phyloP scores from a whole-genome alignment of 1,284 basidiomycete genomes.

The Sanghuangporus weigelae region DNA sequence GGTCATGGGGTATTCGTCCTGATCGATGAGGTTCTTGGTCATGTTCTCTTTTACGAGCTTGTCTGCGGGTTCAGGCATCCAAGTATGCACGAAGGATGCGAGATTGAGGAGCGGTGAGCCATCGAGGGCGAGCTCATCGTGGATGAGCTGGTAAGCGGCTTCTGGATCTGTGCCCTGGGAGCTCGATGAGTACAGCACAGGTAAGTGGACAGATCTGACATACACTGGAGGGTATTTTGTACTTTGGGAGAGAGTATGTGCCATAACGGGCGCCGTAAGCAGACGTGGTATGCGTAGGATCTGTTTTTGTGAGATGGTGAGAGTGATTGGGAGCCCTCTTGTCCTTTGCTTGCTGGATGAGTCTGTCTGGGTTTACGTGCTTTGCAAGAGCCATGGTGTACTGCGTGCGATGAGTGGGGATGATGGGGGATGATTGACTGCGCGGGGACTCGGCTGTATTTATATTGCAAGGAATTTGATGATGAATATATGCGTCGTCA shows the following conservation, averaged over 20 bases:
- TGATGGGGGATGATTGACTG: conserved; percentile 18
- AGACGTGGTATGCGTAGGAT: conserved; percentile 32
- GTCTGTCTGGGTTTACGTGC: conserved; percentile 60
- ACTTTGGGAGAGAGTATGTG: conserved; percentile 61
- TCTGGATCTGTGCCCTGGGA: conserved; percentile 49
- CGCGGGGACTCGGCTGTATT: background rate
- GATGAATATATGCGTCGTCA: conserved; percentile 10
- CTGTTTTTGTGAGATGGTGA: conserved; percentile 33
- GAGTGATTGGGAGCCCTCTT: conserved; percentile 29
- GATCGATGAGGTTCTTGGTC: conserved; percentile 86
- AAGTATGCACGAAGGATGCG: conserved; percentile 67
- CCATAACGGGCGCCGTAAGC: conserved; percentile 64
- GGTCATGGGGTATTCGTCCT: conserved; percentile 88
- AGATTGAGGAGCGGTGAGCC: conserved; percentile 78
- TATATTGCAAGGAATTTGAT: background rate
- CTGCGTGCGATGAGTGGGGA: conserved; percentile 16
- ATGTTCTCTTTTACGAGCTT: conserved; percentile 81
- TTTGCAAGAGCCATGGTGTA: conserved; percentile 46
- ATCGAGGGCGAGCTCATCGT: conserved; percentile 80
- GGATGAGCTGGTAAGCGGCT: conserved; percentile 75
- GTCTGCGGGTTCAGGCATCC: conserved; percentile 59
- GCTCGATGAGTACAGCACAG: background rate
- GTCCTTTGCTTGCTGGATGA: conserved; percentile 51
- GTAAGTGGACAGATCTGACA: background rate
- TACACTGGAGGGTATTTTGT: conserved; percentile 54